Percentiles rank a stretch among this genome's conserved stretches.
These are phyloP conservation scores for Eucalyptus erythrocorys DNA, from an alignment of 345 rosid genomes.

Conservation along the genomic window DNA sequence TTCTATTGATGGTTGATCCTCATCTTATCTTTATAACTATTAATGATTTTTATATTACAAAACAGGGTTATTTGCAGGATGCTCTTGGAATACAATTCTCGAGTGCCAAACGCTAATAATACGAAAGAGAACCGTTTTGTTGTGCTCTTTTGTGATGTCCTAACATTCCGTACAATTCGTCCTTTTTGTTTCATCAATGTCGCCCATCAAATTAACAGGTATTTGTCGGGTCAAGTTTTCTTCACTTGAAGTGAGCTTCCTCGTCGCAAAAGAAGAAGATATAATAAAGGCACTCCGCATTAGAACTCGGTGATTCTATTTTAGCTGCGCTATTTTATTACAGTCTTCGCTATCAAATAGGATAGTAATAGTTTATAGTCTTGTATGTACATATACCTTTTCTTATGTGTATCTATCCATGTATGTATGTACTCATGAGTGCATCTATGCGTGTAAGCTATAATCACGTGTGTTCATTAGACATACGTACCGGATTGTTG, in stretches of 20 bases:
- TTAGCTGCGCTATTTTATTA: not conserved
- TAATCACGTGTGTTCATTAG: not conserved
- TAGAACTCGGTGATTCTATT: not conserved
- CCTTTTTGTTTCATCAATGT: not conserved
- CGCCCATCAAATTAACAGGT: not conserved
- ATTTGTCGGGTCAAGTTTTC: not conserved
- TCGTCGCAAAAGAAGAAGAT: not conserved
- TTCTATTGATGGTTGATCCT: not conserved
- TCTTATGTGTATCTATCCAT: not conserved
- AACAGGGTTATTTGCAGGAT: not conserved
- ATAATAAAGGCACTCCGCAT: not conserved
- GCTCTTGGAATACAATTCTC: not conserved
- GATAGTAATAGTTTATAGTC: not conserved
- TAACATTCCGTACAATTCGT: too few relatives aligned
- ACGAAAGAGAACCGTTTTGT: not conserved
- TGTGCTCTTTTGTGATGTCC: not conserved
- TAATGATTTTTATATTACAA: not conserved
- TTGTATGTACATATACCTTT: too few relatives aligned
- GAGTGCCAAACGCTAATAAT: not conserved
- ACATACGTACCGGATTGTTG: conserved; percentile 43
- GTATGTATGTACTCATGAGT: not conserved
- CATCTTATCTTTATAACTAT: not conserved
- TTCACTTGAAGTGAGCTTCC: not conserved
- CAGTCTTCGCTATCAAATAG: not conserved
- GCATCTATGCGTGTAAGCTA: not conserved